Evolutionary conservation across 352 stramenopile genomes (phyloP), one percentile per base, ranked within the genome.

Genomic region (Phytophthora ramorum): DNA sequence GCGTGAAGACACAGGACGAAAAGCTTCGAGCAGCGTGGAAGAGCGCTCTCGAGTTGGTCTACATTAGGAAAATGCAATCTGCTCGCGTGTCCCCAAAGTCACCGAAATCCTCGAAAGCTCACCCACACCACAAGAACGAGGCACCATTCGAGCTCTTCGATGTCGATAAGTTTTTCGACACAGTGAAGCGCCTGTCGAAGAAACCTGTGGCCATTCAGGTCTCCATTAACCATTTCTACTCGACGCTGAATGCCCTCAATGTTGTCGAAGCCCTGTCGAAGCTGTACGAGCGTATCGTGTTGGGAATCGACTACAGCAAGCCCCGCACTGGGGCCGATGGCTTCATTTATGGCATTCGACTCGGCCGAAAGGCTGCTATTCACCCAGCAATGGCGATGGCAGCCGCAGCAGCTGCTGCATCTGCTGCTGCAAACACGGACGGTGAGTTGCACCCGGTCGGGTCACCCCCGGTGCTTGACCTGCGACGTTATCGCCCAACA

Each of bases 341-440:
- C 8, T 83, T 89, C 50, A 69, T 92, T 20, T 93, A 92, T 40
- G 84, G 84, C 6, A 87, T 94, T 58, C 83, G 84, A 14, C 83
- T 94, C 35, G 86, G 86, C 9, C 78, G 86, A 32, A 94, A 92
- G 38, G 48, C 67, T 10, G 69, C 58, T 0, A 55, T 85, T 5
- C 66, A 81, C 0, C 69, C 66, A 13, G 71, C 76, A 4, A 78
- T 81, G 51, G 63, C 57, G 5, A 64, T 64, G 41, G 63, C 60
- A 20, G 58, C 57, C 5, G 66, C 57, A 19, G 41, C 66, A 17
- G 78, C 69, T 0, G 52, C 66, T 34, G 76, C 64, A n/a, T 58
- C 71, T 22, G 61, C 61, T 35, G 62, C 62, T 32, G 46, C 12
- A 60, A 79, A 63, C 49, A 48, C 14, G 8, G 47, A 46, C 8